Base-by-base conservation (phyloP, 164 flowering plant species). In the Umbellularia californica region DNA sequence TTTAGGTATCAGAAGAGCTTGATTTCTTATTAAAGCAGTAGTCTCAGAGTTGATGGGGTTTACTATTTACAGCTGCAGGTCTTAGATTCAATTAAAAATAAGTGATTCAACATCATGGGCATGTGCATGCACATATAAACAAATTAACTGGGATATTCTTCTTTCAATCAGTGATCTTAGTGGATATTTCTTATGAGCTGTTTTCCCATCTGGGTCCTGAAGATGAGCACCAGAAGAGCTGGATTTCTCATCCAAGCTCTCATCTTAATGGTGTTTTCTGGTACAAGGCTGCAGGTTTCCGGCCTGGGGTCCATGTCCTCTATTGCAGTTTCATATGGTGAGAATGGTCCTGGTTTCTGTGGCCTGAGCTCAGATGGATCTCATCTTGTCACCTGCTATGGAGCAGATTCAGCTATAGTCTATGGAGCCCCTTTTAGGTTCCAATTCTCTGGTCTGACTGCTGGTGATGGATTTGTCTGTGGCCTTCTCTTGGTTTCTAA, bases 391-490 rank as follows among this genome's bases (percentile, higher is more conserved):
- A 80, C 68, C 47, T 93, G 99, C 75, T 90, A 86, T 77, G 99
- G 98, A 33, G 82, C 95, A 20, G 95, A 92, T 78, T 83, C 96
- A 20, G 91, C 96, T 74, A 82, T 95, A 58, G 81, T 86, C 10
- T 90, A 86, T 80, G 92, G 89, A 73, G 85, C 91, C 3, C 99
- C 99, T 20, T 35, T 79, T 41, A 86, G 83, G 71, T 82, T 89
- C 67, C 83, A 87, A 11, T 90, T 93, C 69, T 17, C 70, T 14
- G 96, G 98, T 20, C 77, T 95, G 60, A 89, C 98, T 1, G 96
- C 89, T 10, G 99, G 99, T 0, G 90, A 89, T 78, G 98, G 97
- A 69, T 95, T 95, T 81, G 92, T 93, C 1, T 95, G 99, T 83
- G 99, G 99, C 19, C 93, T 95, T 70, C 67, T 90, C 19, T 35